These are phyloP conservation scores for Talaromyces sp. DNA, from an alignment of 2,329 filamentous ascomycete genomes.

Conservation along the genomic window DNA sequence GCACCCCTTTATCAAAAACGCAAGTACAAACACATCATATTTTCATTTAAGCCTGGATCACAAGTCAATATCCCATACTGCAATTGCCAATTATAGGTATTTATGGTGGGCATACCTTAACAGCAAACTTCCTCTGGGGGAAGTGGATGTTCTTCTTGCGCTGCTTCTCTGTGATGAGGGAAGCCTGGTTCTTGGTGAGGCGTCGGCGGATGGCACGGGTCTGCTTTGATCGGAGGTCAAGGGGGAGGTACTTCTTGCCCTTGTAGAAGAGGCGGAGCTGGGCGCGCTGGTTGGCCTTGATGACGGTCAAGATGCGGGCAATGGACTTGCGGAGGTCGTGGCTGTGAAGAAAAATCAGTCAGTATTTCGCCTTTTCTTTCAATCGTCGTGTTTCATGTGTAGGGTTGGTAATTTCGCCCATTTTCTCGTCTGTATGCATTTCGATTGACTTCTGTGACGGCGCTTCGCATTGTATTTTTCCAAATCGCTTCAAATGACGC, in stretches of 20 bases:
- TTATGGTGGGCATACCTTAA: constrained; percentile 73
- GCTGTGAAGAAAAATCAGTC: constrained; percentile 48
- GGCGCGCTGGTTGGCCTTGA: constrained; percentile 98
- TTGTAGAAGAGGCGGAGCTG: constrained; percentile 99
- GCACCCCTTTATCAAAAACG: constrained; percentile 17
- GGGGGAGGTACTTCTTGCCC: constrained; percentile 98
- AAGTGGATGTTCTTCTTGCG: constrained; percentile 96
- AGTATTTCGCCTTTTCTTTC: neutral
- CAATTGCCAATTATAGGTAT: no score
- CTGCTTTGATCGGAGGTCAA: constrained; percentile 97
- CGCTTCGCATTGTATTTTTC: neutral
- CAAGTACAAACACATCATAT: constrained; percentile 17
- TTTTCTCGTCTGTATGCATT: constrained; percentile 11
- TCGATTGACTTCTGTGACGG: neutral
- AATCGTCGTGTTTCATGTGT: neutral
- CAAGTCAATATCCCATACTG: no score
- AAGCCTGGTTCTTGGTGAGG: constrained; percentile 86
- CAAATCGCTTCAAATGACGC: neutral
- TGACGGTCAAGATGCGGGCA: constrained; percentile 96
- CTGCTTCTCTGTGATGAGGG: constrained; percentile 83
- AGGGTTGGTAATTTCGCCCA: neutral
- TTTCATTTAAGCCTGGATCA: constrained; percentile 14
- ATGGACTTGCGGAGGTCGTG: constrained; percentile 99
- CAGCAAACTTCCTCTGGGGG: constrained; percentile 96
- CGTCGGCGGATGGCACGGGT: constrained; percentile 96